Evolutionary conservation across 768 basidiomycete species (phyloP), one percentile per base, ranked within the genome.

Genomic region (Russula ochroleuca): DNA sequence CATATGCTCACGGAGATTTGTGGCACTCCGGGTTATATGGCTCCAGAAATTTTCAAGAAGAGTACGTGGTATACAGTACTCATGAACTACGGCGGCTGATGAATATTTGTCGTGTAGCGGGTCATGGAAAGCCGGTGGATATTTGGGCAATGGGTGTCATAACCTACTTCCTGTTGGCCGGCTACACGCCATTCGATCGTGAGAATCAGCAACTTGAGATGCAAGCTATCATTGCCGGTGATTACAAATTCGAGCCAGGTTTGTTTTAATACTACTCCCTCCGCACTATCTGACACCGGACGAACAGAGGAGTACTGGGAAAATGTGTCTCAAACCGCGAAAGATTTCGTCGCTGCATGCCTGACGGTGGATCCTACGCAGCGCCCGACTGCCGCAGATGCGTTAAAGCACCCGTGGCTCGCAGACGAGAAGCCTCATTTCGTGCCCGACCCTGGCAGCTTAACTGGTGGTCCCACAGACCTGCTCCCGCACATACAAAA

Each of bases 91-190:
- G 51, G 50, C 33, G 43, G 28, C 43, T 38, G 6, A 33, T 47
- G 43, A 53, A 45, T 33, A 57, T 59, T 56, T 67, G 49, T 47
- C 31, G 49, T 58, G 35, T 71, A 90, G 89, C 86, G 60, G 96
- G 96, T 4, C 96, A 99, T 70, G 85, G 89, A 47, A 97, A 92
- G 76, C 94, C 95, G 10, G 95, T 97, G 19, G 96, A 96, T 70
- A 77, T 96, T 60, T 95, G 94, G 95, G 94, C 96, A 1, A 95
- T 98, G 85, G 96, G 96, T 43, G 96, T 99, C 54, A 95, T 99
- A 74, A 91, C 96, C 14, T 98, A 98, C 77, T 97, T 97, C 86
- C 78, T 98, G 4, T 86, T 98, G 31, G 87, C 86, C 57, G 89
- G 92, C 2, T 95, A 98, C 78, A 99, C 97, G 6, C 97, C 97